Conservation (phyloP, 2,329 filamentous ascomycete species). For the Aureobasidium melanogenum region DNA sequence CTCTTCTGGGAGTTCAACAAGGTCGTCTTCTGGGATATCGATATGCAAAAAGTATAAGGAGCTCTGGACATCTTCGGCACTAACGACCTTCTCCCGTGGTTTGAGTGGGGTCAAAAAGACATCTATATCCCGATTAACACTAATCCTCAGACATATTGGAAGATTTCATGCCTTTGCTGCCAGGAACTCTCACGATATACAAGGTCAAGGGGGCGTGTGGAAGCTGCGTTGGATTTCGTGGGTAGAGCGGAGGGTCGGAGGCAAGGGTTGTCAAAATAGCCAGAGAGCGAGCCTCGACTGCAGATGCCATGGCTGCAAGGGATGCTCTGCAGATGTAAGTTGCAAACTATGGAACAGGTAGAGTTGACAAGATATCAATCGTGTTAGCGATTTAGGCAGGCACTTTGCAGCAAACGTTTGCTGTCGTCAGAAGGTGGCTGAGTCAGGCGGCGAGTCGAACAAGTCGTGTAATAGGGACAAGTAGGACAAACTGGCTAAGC, state of each 20-base stretch:
- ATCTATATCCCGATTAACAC: constrained; percentile 45
- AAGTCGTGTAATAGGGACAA: not conserved
- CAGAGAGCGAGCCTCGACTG: constrained; percentile 74
- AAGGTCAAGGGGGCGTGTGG: constrained; percentile 65
- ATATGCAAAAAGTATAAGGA: constrained; percentile 90
- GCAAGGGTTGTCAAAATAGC: constrained; percentile 72
- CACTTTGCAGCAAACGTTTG: constrained; percentile 3
- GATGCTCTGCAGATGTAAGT: not conserved
- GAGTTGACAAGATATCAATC: not conserved
- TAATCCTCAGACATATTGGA: not conserved
- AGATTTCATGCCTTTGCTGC: constrained; percentile 60
- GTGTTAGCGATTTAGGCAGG: not conserved
- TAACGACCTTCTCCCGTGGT: constrained; percentile 80
- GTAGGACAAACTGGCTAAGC: not conserved
- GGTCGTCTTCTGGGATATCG: constrained; percentile 30
- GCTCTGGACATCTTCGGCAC: constrained; percentile 73
- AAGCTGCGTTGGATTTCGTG: constrained; percentile 62
- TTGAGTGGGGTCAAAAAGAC: constrained; percentile 87
- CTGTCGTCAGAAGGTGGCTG: constrained; percentile 14
- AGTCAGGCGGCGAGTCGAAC: constrained; percentile 7
- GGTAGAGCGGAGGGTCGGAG: constrained; percentile 77
- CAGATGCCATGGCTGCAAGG: constrained; percentile 15
- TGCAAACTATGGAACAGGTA: not conserved
- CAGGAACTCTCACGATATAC: constrained; percentile 89
- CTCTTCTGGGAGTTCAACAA: not conserved